Percentiles rank a stretch among this genome's conserved stretches.
Evolutionary conservation across 2,329 filamentous ascomycete genomes (phyloP).

Genomic region (Stromatinia cepivora): DNA sequence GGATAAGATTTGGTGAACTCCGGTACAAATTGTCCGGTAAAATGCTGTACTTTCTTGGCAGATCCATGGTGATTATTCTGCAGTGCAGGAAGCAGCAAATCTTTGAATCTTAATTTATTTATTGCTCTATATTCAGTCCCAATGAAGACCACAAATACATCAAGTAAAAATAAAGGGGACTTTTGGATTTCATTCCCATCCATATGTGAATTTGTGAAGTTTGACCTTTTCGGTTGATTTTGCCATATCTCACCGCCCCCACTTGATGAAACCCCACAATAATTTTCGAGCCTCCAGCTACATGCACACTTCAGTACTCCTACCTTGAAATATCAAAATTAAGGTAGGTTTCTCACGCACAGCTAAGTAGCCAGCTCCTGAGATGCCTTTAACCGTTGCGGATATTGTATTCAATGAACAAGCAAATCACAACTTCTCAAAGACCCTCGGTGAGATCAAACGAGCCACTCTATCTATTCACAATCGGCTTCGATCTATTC

Average conservation of each 20-base stretch:
- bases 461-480: slow-evolving; percentile 73
- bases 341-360: not conserved
- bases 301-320: not conserved
- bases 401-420: slow-evolving; percentile 47
- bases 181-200: not conserved
- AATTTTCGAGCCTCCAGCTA: slow-evolving; percentile 2
- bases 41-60: slow-evolving; percentile 5
- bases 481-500: slow-evolving; percentile 81
- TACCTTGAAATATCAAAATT: not conserved
- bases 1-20: slow-evolving; percentile 1
- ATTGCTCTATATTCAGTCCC: not conserved
- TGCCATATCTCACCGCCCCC: slow-evolving; percentile 11
- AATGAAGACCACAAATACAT: not conserved
- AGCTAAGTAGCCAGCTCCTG: not conserved
- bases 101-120: no score
- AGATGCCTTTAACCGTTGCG: slow-evolving; percentile 48
- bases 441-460: slow-evolving; percentile 69
- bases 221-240: not conserved
- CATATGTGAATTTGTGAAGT: not conserved
- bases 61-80: not conserved
- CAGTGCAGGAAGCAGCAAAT: not conserved
- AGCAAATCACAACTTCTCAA: slow-evolving; percentile 64
- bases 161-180: not conserved
- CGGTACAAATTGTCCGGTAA: not conserved
- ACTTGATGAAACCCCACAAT: not conserved